Percentiles rank a stretch among this genome's conserved stretches.
These are phyloP conservation scores for Ogataea corticis DNA, from an alignment of 805 yeast species.

Conservation along the genomic window DNA sequence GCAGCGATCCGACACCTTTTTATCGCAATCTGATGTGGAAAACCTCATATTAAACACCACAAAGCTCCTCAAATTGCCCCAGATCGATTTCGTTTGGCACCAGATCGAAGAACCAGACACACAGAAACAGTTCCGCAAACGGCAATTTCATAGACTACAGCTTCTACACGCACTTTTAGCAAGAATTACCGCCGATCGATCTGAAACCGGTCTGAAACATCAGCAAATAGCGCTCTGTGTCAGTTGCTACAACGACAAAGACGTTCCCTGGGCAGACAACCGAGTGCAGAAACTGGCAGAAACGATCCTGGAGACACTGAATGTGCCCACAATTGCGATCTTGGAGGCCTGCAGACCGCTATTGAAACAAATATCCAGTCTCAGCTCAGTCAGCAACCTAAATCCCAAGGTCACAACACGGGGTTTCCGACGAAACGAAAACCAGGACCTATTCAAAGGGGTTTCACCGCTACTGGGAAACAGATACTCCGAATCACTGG, in stretches of 20 bases:
- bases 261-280: constrained; percentile 12
- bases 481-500: constrained; percentile 16
- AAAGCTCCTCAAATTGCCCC: constrained; percentile 4
- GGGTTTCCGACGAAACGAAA: constrained; percentile 14
- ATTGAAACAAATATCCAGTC: constrained; percentile 1
- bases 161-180: background rate
- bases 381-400: constrained; percentile 9
- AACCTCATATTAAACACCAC: background rate
- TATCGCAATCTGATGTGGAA: background rate
- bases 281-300: background rate
- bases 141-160: constrained; percentile 1
- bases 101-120: constrained; percentile 8
- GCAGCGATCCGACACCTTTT: background rate
- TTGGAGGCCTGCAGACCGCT: background rate
- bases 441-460: constrained; percentile 13
- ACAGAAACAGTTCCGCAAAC: constrained; percentile 8
- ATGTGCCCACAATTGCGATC: constrained; percentile 3
- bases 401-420: constrained; percentile 14
- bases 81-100: constrained; percentile 14
- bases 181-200: background rate
- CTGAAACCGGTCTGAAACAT: background rate
- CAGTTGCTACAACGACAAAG: constrained; percentile 3
- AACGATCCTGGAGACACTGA: background rate
- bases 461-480: constrained; percentile 21
- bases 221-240: background rate